Conservation (phyloP, 2,329 filamentous ascomycete species). For the Curvularia sp. region DNA sequence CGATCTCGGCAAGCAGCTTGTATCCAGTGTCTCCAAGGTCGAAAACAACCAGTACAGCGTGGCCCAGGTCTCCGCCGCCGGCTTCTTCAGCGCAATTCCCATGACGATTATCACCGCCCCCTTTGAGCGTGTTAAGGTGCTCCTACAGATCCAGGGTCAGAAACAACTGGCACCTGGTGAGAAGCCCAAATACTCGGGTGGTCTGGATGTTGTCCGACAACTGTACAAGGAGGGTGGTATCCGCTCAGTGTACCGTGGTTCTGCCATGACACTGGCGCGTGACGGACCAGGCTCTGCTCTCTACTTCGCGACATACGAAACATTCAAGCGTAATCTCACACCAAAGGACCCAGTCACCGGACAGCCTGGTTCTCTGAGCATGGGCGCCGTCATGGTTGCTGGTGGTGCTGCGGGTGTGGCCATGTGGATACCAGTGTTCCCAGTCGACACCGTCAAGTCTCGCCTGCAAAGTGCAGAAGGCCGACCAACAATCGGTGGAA, state of each 20-base stretch:
- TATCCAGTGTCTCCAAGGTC: conserved; percentile 70
- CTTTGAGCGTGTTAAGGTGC: conserved; percentile 98
- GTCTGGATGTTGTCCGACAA: conserved; percentile 88
- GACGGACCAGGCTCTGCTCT: conserved; percentile 92
- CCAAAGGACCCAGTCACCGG: conserved; percentile 76
- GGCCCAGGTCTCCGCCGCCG: conserved; percentile 86
- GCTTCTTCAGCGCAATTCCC: conserved; percentile 93
- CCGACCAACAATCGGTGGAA: conserved; percentile 78
- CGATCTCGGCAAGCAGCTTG: conserved; percentile 90
- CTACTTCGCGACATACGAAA: conserved; percentile 97
- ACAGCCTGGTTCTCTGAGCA: conserved; percentile 77
- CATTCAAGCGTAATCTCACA: conserved; percentile 86
- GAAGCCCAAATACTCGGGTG: conserved; percentile 89
- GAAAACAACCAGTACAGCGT: conserved; percentile 78
- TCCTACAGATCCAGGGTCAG: conserved; percentile 96
- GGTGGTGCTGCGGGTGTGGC: conserved; percentile 91
- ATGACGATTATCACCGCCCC: conserved; percentile 99
- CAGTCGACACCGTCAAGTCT: conserved; percentile 95
- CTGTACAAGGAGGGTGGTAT: conserved; percentile 91
- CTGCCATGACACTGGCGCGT: conserved; percentile 86
- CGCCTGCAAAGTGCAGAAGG: conserved; percentile 90
- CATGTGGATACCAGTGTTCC: conserved; percentile 99
- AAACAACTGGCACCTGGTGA: conserved; percentile 83
- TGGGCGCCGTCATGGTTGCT: conserved; percentile 82
- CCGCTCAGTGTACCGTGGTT: conserved; percentile 90